Evolutionary conservation across 345 rosid species (phyloP).

Genomic region (Cardamine occulta): DNA sequence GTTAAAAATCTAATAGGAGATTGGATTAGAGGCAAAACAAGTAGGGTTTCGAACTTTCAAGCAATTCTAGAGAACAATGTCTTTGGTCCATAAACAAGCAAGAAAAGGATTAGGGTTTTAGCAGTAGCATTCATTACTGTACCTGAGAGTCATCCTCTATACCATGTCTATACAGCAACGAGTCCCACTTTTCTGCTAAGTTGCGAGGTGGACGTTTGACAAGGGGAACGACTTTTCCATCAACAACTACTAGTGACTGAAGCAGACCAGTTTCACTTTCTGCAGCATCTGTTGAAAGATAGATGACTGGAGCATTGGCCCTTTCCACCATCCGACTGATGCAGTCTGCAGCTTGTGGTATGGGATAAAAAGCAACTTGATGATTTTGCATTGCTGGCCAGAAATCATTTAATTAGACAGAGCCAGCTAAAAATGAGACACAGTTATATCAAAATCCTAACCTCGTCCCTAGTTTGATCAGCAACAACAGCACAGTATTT

Average conservation of each 20-base stretch:
- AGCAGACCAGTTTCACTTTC: constrained; percentile 78
- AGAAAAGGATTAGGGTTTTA: not conserved
- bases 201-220: constrained; percentile 71
- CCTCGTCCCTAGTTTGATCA: not conserved
- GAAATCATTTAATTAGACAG: constrained; percentile 23
- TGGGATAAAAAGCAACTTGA: constrained; percentile 91
- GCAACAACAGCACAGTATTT: not conserved
- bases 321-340: constrained; percentile 70
- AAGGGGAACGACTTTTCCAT: constrained; percentile 70
- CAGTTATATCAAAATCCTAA: not conserved
- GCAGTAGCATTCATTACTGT: constrained; percentile 12
- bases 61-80: not conserved
- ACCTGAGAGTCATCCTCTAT: constrained; percentile 73
- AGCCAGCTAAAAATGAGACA: constrained; percentile 3
- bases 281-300: constrained; percentile 93
- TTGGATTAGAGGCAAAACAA: not conserved
- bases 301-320: constrained; percentile 70
- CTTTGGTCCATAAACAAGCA: not conserved
- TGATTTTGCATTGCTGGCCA: constrained; percentile 73
- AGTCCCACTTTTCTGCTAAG: constrained; percentile 89
- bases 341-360: constrained; percentile 95
- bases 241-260: constrained; percentile 64
- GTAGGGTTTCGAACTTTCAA: not conserved
- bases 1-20: not conserved
- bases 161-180: constrained; percentile 73